These are phyloP conservation scores for Micractinium sp. DNA, from an alignment of 139 green algal genomes.

Conservation along the genomic window DNA sequence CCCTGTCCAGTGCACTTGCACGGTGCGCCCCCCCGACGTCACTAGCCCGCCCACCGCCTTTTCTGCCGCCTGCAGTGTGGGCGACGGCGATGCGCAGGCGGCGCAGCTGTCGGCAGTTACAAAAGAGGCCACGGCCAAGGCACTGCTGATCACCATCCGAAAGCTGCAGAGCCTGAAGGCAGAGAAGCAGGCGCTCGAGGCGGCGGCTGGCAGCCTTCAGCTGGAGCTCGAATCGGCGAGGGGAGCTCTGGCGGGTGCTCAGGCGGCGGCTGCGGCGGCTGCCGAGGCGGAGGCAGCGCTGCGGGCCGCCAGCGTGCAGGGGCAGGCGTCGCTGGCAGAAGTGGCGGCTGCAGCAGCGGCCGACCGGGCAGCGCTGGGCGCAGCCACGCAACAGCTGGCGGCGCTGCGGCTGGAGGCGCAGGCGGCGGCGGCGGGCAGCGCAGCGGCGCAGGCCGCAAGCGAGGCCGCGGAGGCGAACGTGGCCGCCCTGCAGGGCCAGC, in stretches of 20 bases:
- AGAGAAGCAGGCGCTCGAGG: conserved; percentile 52
- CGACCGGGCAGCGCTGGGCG: conserved; percentile 41
- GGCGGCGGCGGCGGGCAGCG: background rate
- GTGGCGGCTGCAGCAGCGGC: conserved; percentile 44
- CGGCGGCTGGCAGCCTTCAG: conserved; percentile 73
- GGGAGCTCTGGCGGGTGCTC: conserved; percentile 4
- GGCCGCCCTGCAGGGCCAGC: conserved; percentile 5
- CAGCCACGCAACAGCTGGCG: conserved; percentile 3
- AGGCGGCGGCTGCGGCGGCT: background rate
- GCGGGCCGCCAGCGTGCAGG: background rate
- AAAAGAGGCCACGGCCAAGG: conserved; percentile 44
- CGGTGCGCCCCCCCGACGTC: background rate
- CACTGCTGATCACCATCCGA: conserved; percentile 34
- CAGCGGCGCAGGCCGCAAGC: background rate
- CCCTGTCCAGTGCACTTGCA: background rate
- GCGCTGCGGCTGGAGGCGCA: background rate
- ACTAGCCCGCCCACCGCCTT: background rate
- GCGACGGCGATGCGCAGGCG: conserved; percentile 25
- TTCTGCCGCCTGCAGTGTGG: conserved; percentile 18
- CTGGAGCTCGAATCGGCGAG: conserved; percentile 70
- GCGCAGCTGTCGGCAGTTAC: conserved; percentile 20
- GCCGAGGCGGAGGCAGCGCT: conserved; percentile 19
- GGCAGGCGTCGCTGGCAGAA: background rate
- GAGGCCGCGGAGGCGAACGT: background rate
- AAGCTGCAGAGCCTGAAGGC: conserved; percentile 42